Percentiles rank a stretch among this genome's conserved stretches.
These are phyloP conservation scores for Phytophthora fragariae DNA, from an alignment of 352 stramenopile genomes.

Conservation along the genomic window DNA sequence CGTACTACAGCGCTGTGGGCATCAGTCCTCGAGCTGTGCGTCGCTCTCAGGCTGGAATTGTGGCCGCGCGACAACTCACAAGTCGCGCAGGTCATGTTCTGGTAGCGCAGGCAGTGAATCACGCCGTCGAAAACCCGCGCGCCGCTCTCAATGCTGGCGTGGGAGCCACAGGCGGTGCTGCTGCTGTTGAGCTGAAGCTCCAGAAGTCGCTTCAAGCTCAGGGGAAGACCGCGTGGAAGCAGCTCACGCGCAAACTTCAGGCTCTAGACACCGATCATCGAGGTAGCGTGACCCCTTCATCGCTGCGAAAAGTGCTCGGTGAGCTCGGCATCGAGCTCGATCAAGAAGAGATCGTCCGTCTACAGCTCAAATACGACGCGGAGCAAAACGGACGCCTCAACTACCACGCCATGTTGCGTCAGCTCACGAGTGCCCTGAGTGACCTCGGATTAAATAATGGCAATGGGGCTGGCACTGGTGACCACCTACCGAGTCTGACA, in stretches of 20 bases:
- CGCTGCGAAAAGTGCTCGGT: constrained; percentile 72
- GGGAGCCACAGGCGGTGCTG: constrained; percentile 36
- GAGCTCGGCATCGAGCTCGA: constrained; percentile 62
- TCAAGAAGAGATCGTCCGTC: constrained; percentile 65
- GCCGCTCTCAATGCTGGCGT: constrained; percentile 45
- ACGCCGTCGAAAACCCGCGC: constrained; percentile 33
- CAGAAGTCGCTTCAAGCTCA: constrained; percentile 57
- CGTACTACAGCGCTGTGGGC: constrained; percentile 77
- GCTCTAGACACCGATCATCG: constrained; percentile 64
- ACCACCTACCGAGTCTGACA: constrained; percentile 42
- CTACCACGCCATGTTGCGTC: constrained; percentile 69
- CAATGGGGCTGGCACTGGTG: constrained; percentile 2
- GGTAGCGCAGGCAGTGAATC: constrained; percentile 49
- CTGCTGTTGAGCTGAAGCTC: constrained; percentile 71
- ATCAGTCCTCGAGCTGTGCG: constrained; percentile 65
- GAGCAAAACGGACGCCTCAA: constrained; percentile 76
- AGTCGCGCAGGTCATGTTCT: constrained; percentile 49
- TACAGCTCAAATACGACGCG: constrained; percentile 83
- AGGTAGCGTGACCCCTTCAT: constrained; percentile 51
- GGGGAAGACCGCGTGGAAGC: constrained; percentile 67
- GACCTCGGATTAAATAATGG: constrained; percentile 24
- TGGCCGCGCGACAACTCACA: constrained; percentile 30
- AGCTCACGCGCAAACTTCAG: constrained; percentile 64
- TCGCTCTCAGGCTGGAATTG: constrained; percentile 28
- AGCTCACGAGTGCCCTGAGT: constrained; percentile 68